These are phyloP conservation scores for Breynia disticha DNA, from an alignment of 441 rosid species.

Conservation along the genomic window DNA sequence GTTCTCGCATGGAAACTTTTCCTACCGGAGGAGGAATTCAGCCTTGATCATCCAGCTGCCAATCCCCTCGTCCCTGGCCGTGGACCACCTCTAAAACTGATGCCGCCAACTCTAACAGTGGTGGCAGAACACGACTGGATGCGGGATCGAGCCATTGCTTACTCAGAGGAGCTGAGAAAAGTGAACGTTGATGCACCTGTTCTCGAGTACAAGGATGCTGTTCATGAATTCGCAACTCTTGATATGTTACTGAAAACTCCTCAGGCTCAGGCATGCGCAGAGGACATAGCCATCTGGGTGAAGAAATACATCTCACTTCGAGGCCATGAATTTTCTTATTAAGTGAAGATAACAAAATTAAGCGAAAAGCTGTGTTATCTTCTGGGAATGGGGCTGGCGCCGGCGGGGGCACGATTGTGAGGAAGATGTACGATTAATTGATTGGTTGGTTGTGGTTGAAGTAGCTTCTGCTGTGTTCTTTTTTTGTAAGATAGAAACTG, in stretches of 20 bases:
- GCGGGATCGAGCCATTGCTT: conserved; percentile 91
- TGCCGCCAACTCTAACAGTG: conserved; percentile 90
- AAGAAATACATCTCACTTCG: conserved; percentile 79
- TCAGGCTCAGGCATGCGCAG: conserved; percentile 84
- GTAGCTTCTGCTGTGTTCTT: conserved; percentile 12
- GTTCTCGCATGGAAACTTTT: conserved; percentile 85
- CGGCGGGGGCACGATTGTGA: background rate
- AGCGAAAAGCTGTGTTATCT: conserved; percentile 9
- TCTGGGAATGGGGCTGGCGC: background rate
- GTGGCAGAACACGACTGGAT: conserved; percentile 96
- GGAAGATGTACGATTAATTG: conserved; percentile 3
- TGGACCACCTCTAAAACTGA: conserved; percentile 67
- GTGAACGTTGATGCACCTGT: conserved; percentile 89
- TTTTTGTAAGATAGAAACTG: conserved; percentile 32
- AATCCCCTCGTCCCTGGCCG: conserved; percentile 76
- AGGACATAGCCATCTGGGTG: conserved; percentile 88
- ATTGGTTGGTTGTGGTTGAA: conserved; percentile 13
- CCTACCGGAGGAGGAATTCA: conserved; percentile 68
- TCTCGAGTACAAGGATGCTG: conserved; percentile 87
- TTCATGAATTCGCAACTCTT: conserved; percentile 90
- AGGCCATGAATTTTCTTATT: conserved; percentile 88
- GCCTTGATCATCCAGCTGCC: conserved; percentile 75
- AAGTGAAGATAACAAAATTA: conserved; percentile 12
- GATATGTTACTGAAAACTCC: conserved; percentile 82
- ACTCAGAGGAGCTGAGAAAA: conserved; percentile 82